Conservation (phyloP, 192 early-diverging fungal genomes). For the Coemansia reversa region DNA sequence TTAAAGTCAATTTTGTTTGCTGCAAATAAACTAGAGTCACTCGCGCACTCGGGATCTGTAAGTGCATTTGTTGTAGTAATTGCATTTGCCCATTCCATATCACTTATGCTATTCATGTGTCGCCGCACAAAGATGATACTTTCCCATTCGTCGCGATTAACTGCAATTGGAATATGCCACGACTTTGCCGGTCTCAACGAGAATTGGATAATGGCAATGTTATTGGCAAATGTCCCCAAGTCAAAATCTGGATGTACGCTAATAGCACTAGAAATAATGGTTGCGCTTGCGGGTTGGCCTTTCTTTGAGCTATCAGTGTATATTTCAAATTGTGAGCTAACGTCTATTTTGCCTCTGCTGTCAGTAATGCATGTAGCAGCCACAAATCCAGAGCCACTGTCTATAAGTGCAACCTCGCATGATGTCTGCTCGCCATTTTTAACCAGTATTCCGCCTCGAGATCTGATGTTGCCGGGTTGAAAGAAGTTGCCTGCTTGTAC, state of each 20-base stretch:
- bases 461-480: neutral
- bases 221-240: constrained; percentile 30
- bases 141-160: constrained; percentile 16
- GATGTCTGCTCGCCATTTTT: constrained; percentile 36
- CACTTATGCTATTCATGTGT: neutral
- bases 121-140: constrained; percentile 15
- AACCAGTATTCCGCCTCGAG: constrained; percentile 18
- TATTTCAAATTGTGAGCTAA: constrained; percentile 11
- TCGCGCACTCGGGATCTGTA: constrained; percentile 12
- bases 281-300: neutral
- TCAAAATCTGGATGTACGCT: constrained; percentile 28
- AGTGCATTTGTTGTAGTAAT: neutral
- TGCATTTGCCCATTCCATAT: constrained; percentile 9
- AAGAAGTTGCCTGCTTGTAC: neutral
- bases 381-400: constrained; percentile 23
- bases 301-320: constrained; percentile 16
- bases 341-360: constrained; percentile 12
- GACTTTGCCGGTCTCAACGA: neutral
- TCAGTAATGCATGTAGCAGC: constrained; percentile 39
- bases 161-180: constrained; percentile 28
- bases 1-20: constrained; percentile 23
- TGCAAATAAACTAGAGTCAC: constrained; percentile 10
- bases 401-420: constrained; percentile 45
- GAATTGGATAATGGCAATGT: constrained; percentile 36
- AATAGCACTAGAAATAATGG: constrained; percentile 8